Percentiles rank a stretch among this genome's conserved stretches.
These are phyloP conservation scores for Amphirosellinia nigrospora DNA, from an alignment of 495 filamentous ascomycete genomes.

Conservation along the genomic window DNA sequence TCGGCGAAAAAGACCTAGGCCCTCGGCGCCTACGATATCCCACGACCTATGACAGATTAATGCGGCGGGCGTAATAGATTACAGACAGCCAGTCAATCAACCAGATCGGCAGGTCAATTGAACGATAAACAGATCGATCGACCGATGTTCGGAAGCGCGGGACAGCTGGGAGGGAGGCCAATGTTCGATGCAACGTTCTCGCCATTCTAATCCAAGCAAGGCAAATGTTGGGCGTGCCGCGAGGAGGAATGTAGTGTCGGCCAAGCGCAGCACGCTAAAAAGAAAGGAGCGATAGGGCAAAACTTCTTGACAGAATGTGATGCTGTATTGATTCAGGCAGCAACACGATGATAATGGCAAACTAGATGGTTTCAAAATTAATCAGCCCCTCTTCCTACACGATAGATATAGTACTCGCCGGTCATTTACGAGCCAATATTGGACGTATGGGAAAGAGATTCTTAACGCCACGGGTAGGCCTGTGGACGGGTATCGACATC, in stretches of 20 bases:
- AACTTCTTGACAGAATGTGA: background rate
- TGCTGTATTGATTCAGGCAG: background rate
- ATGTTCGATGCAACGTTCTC: background rate
- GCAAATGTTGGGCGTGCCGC: background rate
- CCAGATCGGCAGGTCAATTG: background rate
- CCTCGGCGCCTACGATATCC: background rate
- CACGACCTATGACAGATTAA: background rate
- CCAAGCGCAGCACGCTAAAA: slow-evolving; percentile 8
- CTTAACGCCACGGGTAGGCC: background rate
- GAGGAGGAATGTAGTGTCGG: slow-evolving; percentile 1
- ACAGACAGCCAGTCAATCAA: background rate
- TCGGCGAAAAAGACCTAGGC: background rate
- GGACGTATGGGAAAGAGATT: background rate
- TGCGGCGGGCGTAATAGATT: background rate
- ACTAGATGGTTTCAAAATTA: background rate
- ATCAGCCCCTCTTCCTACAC: background rate
- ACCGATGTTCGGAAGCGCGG: background rate
- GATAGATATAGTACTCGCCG: background rate
- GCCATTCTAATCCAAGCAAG: background rate
- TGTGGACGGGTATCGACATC: background rate
- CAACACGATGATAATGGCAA: background rate
- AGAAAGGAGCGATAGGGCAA: slow-evolving; percentile 1
- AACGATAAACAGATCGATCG: background rate
- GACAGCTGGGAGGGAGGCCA: background rate
- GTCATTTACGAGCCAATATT: background rate